phyloP scores from a whole-genome alignment of 805 yeast genomes.

The Myxozyma lipomycoides region DNA sequence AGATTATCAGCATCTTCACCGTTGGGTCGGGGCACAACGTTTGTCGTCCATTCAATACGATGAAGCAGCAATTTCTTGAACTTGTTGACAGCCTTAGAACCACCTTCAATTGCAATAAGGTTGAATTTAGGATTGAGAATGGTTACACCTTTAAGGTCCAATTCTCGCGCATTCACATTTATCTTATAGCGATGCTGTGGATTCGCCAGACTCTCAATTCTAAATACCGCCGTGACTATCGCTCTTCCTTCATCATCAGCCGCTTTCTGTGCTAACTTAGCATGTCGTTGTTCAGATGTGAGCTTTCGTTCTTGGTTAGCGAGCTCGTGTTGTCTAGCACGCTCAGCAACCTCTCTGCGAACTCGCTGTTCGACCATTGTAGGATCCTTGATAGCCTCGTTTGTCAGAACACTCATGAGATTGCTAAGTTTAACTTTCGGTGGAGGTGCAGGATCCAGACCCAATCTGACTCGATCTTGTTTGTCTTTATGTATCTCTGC shows the following conservation, averaged over 20 bases:
- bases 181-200: conserved; percentile 70
- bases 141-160: conserved; percentile 57
- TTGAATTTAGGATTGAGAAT: conserved; percentile 41
- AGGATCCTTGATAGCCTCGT: conserved; percentile 84
- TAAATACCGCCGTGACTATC: conserved; percentile 52
- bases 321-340: conserved; percentile 55
- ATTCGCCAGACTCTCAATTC: conserved; percentile 51
- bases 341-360: conserved; percentile 58
- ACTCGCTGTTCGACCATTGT: conserved; percentile 78
- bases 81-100: conserved; percentile 54
- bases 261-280: conserved; percentile 46
- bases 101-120: conserved; percentile 73
- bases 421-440: conserved; percentile 84
- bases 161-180: conserved; percentile 75
- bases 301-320: conserved; percentile 61
- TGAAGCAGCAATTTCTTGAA: conserved; percentile 57
- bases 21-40: conserved; percentile 25
- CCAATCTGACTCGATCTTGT: conserved; percentile 74
- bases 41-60: conserved; percentile 68
- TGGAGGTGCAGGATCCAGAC: conserved; percentile 80
- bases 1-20: conserved; percentile 13
- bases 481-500: conserved; percentile 58
- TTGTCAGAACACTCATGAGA: conserved; percentile 78
- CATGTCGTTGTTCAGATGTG: conserved; percentile 53
- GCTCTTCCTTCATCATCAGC: conserved; percentile 54